Evolutionary conservation across 257 asterid species (phyloP).

Genomic region (Verbascum thapsus): DNA sequence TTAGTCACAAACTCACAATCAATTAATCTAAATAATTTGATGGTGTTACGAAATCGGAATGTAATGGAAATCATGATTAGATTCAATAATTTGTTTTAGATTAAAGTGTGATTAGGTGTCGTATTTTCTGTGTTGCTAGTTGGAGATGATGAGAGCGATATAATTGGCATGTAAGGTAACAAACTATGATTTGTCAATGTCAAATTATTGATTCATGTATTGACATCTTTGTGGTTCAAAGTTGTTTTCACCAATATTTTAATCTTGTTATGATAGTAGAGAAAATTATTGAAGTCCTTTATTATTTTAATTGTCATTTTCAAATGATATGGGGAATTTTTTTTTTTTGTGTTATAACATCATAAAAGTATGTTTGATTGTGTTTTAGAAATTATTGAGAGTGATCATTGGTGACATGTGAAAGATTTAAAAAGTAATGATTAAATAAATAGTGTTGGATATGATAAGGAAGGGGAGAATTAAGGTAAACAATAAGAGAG

Average conservation of each 20-base stretch:
- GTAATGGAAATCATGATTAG: constrained; percentile 24
- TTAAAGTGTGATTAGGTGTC: constrained; percentile 31
- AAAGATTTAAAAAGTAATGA: too few relatives aligned
- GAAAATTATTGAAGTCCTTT: constrained; percentile 11
- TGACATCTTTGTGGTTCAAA: too few relatives aligned
- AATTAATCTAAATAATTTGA: background rate
- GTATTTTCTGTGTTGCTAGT: constrained; percentile 20
- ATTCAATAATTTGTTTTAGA: constrained; percentile 31
- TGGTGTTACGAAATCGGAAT: constrained; percentile 8
- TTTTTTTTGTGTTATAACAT: background rate
- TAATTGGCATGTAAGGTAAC: constrained; percentile 26
- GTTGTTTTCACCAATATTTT: too few relatives aligned
- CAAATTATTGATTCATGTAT: too few relatives aligned
- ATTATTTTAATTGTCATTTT: background rate
- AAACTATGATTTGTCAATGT: background rate
- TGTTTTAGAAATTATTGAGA: too few relatives aligned
- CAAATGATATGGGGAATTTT: background rate
- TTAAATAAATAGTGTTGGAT: too few relatives aligned
- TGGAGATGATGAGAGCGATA: constrained; percentile 22
- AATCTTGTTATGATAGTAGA: too few relatives aligned
- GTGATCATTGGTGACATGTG: too few relatives aligned
- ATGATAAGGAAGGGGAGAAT: too few relatives aligned
- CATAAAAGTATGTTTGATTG: too few relatives aligned
- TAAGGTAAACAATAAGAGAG: too few relatives aligned
- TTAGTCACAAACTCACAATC: constrained; percentile 13